These are phyloP conservation scores for Coemansia sp. DNA, from an alignment of 192 early-diverging fungal genomes.

Conservation along the genomic window DNA sequence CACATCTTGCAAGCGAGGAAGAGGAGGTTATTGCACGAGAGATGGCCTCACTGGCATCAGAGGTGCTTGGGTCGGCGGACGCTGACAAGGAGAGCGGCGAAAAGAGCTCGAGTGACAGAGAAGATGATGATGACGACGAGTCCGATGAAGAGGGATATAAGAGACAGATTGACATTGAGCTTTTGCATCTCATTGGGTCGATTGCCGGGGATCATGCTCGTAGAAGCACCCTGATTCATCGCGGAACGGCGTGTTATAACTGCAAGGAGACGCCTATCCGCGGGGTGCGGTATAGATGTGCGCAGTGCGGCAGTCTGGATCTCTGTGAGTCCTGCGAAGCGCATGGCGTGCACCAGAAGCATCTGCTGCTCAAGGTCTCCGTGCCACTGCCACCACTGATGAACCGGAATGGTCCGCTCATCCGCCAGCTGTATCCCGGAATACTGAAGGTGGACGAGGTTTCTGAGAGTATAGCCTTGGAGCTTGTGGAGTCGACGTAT, in stretches of 20 bases:
- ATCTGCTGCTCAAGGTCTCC: conserved; percentile 87
- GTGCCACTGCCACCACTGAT: conserved; percentile 90
- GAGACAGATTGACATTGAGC: conserved; percentile 46
- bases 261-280: conserved; percentile 86
- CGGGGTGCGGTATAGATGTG: conserved; percentile 90
- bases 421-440: conserved; percentile 81
- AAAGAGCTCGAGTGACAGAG: conserved; percentile 6
- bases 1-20: background rate
- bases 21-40: background rate
- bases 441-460: conserved; percentile 24
- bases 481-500: conserved; percentile 22
- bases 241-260: conserved; percentile 91
- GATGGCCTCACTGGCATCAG: background rate
- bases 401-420: conserved; percentile 71
- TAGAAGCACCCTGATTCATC: conserved; percentile 61
- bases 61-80: background rate
- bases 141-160: conserved; percentile 1
- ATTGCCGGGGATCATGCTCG: conserved; percentile 86
- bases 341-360: conserved; percentile 76
- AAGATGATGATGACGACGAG: background rate
- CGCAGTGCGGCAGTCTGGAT: conserved; percentile 92
- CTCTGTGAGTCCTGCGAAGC: conserved; percentile 92
- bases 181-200: conserved; percentile 73
- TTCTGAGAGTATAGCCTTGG: conserved; percentile 3
- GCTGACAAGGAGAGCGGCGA: conserved; percentile 22